These are phyloP conservation scores for Venturia oleaginea DNA, from an alignment of 2,329 filamentous ascomycete species.

Conservation along the genomic window DNA sequence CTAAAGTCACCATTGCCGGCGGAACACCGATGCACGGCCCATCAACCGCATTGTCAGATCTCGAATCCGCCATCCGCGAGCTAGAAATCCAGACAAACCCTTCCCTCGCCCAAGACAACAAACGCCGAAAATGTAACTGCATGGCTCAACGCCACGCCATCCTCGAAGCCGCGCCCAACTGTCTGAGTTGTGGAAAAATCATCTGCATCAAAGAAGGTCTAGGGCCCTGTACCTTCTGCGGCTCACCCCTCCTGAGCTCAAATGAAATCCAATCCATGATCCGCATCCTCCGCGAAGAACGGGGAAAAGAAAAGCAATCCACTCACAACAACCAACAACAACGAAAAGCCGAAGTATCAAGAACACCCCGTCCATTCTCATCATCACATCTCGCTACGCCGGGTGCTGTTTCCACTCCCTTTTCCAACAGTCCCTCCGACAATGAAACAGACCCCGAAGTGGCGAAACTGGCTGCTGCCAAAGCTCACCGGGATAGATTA, in stretches of 20 bases:
- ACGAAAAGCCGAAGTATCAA: slow-evolving; percentile 54
- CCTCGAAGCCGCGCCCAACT: slow-evolving; percentile 87
- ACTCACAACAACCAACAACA: slow-evolving; percentile 64
- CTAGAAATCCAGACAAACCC: slow-evolving; percentile 92
- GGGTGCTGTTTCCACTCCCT: slow-evolving; percentile 24
- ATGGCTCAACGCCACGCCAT: slow-evolving; percentile 81
- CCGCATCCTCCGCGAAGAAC: slow-evolving; percentile 69
- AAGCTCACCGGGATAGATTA: slow-evolving; percentile 71
- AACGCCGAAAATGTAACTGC: slow-evolving; percentile 69
- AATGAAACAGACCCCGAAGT: slow-evolving; percentile 34
- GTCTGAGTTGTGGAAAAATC: slow-evolving; percentile 84
- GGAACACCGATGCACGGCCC: slow-evolving; percentile 76
- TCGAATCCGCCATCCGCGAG: slow-evolving; percentile 71
- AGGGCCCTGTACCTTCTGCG: slow-evolving; percentile 89
- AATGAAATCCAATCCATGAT: slow-evolving; percentile 81
- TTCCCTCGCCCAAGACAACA: slow-evolving; percentile 47
- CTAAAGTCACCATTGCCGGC: slow-evolving; percentile 65
- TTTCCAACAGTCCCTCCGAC: slow-evolving; percentile 21
- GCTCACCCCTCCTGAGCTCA: slow-evolving; percentile 58
- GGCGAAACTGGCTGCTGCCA: slow-evolving; percentile 56
- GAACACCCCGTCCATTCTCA: slow-evolving; percentile 49
- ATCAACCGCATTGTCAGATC: slow-evolving; percentile 59
- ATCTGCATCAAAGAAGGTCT: slow-evolving; percentile 91
- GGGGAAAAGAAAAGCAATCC: slow-evolving; percentile 77
- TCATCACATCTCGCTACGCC: slow-evolving; percentile 31